These are phyloP conservation scores for Cladosporium colombiae DNA, from an alignment of 2,329 filamentous ascomycete genomes.

Conservation along the genomic window DNA sequence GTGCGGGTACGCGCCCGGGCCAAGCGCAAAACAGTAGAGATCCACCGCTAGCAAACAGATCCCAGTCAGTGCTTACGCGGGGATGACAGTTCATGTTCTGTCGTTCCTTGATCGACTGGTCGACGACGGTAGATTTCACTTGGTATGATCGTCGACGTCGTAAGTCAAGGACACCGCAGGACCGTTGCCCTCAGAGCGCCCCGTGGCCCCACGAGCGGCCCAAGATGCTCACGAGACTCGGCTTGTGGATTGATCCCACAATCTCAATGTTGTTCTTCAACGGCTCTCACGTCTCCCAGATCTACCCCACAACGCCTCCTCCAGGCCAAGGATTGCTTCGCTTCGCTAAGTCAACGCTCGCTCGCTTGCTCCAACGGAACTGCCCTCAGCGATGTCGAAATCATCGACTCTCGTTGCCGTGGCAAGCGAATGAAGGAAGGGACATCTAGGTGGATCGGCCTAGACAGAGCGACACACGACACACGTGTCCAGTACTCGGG, in stretches of 20 bases:
- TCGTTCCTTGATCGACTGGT: conserved; percentile 3
- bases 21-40: conserved; percentile 10
- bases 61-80: conserved; percentile 16
- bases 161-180: neutral
- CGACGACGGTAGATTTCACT: neutral
- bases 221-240: conserved; percentile 8
- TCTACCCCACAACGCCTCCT: conserved; percentile 14
- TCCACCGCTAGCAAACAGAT: conserved; percentile 10
- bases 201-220: conserved; percentile 1
- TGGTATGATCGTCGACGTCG: conserved; percentile 11
- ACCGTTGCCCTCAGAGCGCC: neutral
- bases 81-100: conserved; percentile 8
- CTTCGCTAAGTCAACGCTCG: neutral
- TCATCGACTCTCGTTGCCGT: conserved; percentile 10
- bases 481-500: conserved; percentile 8
- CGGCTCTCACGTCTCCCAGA: conserved; percentile 2
- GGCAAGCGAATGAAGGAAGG: neutral
- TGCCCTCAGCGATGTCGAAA: conserved; percentile 1
- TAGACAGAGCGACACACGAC: neutral
- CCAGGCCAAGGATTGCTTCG: neutral
- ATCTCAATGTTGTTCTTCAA: neutral
- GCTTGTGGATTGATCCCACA: neutral
- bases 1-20: conserved; percentile 5
- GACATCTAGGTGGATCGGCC: neutral
- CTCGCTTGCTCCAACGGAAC: neutral